phyloP scores from a whole-genome alignment of 805 yeast genomes.

The Lachancea sp. region DNA sequence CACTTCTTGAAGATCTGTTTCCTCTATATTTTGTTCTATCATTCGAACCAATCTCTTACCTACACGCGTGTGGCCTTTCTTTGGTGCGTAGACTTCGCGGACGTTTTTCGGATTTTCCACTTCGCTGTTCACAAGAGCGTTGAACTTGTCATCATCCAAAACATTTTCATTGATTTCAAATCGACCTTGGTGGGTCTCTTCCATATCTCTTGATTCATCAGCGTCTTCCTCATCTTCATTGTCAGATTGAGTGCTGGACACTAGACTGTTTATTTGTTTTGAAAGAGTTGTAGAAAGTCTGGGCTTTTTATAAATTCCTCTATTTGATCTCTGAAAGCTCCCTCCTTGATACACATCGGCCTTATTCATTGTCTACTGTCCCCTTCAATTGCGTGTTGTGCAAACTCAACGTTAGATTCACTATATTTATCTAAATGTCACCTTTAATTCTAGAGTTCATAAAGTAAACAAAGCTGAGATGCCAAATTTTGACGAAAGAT shows the following conservation, averaged over 20 bases:
- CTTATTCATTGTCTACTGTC: too few species aligned
- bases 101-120: background rate
- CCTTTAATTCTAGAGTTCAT: too few species aligned
- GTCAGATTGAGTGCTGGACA: background rate
- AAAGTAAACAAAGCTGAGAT: background rate
- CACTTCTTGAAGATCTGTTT: background rate
- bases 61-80: background rate
- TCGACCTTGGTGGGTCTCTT: background rate
- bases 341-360: too few species aligned
- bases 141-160: background rate
- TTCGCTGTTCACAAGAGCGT: background rate
- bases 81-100: background rate
- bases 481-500: too few species aligned
- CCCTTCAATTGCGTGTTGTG: too few species aligned
- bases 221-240: background rate
- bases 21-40: constrained; percentile 4
- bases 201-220: background rate
- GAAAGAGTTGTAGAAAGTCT: background rate
- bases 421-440: too few species aligned
- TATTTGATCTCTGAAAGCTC: too few species aligned
- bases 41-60: background rate
- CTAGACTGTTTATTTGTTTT: background rate
- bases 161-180: background rate
- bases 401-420: too few species aligned
- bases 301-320: background rate